Conservation (phyloP, 192 early-diverging fungal genomes). For the Linnemannia zychae region DNA sequence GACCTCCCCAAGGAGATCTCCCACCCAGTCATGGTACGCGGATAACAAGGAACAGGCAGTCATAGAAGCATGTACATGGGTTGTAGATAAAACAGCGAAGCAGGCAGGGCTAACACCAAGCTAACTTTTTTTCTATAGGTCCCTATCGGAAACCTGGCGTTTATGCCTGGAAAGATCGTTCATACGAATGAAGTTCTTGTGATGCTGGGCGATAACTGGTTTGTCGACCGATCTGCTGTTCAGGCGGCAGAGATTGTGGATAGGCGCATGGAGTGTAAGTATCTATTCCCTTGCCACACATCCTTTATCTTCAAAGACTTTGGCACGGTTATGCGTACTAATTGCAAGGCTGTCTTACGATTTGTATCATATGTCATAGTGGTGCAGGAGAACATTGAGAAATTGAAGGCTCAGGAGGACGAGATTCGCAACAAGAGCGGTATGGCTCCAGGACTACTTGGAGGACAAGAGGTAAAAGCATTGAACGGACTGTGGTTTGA, state of each 20-base stretch:
- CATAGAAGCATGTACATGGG: not conserved
- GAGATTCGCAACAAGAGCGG: conserved; percentile 48
- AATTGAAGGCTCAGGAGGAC: conserved; percentile 66
- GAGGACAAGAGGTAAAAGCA: conserved; percentile 39
- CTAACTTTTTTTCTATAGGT: conserved; percentile 63
- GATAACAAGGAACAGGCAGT: not conserved
- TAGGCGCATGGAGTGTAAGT: conserved; percentile 77
- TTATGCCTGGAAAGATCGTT: conserved; percentile 87
- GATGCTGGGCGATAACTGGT: conserved; percentile 94
- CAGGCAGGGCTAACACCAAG: not conserved
- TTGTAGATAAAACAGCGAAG: too few species aligned
- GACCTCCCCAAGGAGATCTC: conserved; percentile 62
- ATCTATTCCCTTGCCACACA: too few species aligned
- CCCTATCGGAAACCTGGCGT: conserved; percentile 88
- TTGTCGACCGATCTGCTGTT: conserved; percentile 81
- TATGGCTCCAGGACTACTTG: conserved; percentile 45
- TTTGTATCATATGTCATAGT: conserved; percentile 26
- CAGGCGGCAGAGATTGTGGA: conserved; percentile 82
- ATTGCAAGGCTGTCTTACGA: not conserved
- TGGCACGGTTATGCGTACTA: not conserved
- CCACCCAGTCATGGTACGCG: conserved; percentile 68
- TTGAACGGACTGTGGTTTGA: not conserved
- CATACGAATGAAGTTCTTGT: conserved; percentile 96
- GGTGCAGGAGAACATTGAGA: conserved; percentile 61
- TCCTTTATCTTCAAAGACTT: not conserved